These are phyloP conservation scores for Gentiana straminea DNA, from an alignment of 257 asterid species.

Conservation along the genomic window DNA sequence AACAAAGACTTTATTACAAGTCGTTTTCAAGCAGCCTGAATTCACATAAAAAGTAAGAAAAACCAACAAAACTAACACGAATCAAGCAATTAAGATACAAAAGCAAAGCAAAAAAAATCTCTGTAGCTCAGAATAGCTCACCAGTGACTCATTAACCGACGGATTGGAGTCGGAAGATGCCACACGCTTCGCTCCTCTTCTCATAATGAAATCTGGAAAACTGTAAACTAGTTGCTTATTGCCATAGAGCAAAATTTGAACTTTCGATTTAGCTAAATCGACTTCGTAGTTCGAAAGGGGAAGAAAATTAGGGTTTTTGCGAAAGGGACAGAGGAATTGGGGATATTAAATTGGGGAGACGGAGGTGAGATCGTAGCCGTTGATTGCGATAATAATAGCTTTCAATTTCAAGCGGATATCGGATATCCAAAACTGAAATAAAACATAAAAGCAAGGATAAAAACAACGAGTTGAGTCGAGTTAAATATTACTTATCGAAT, in stretches of 20 bases:
- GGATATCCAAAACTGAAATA: too few relatives aligned
- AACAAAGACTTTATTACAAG: background rate
- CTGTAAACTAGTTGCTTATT: background rate
- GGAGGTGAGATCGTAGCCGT: constrained; percentile 15
- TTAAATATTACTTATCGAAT: too few relatives aligned
- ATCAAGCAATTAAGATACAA: background rate
- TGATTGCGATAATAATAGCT: constrained; percentile 3
- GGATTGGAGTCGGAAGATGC: constrained; percentile 52
- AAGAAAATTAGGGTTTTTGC: constrained; percentile 27
- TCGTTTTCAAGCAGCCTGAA: background rate
- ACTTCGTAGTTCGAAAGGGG: constrained; percentile 3
- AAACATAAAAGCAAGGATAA: too few relatives aligned
- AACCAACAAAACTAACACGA: too few relatives aligned
- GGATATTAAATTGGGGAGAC: background rate
- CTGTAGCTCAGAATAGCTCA: constrained; percentile 16
- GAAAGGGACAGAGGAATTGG: constrained; percentile 2
- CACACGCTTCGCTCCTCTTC: constrained; percentile 84
- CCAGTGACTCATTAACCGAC: constrained; percentile 40
- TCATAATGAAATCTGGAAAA: constrained; percentile 29
- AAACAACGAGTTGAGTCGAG: too few relatives aligned
- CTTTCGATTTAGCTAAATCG: background rate
- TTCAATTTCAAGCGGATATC: constrained; percentile 15
- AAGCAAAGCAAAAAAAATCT: background rate
- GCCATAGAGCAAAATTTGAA: background rate
- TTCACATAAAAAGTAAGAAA: too few relatives aligned